These are phyloP conservation scores for Blastomyces silverae DNA, from an alignment of 2,329 filamentous ascomycete genomes.

Conservation along the genomic window DNA sequence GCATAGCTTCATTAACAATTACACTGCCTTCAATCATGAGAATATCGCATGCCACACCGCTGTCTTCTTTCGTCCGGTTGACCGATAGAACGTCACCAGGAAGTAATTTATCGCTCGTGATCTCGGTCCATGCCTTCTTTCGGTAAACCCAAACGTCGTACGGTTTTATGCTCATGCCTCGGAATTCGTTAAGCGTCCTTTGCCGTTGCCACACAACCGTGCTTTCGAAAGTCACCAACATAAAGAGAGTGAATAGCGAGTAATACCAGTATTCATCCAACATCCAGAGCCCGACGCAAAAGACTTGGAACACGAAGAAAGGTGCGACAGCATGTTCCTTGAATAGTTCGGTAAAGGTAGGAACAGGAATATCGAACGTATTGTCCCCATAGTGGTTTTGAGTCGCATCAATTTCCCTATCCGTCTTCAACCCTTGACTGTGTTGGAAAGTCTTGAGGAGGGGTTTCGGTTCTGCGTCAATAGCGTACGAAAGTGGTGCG, in stretches of 20 bases:
- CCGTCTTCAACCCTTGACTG: conserved; percentile 65
- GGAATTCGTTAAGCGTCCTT: conserved; percentile 90
- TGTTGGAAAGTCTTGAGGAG: conserved; percentile 69
- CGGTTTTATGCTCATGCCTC: conserved; percentile 98
- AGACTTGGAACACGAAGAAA: conserved; percentile 98
- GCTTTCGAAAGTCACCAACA: conserved; percentile 96
- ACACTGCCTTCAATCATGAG: conserved; percentile 87
- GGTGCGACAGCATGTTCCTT: conserved; percentile 97
- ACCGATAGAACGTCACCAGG: conserved; percentile 92
- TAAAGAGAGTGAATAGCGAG: conserved; percentile 95
- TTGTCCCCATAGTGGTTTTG: conserved; percentile 94
- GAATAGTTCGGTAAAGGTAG: conserved; percentile 91
- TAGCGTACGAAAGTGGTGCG: conserved; percentile 69
- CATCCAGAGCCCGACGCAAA: conserved; percentile 98
- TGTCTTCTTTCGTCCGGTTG: conserved; percentile 89
- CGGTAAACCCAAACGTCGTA: conserved; percentile 91
- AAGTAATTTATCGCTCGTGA: conserved; percentile 82
- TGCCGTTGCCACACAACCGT: conserved; percentile 99
- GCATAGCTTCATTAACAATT: conserved; percentile 99
- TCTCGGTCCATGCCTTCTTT: conserved; percentile 77
- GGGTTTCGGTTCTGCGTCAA: conserved; percentile 82
- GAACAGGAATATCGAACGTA: conserved; percentile 95
- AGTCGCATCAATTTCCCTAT: conserved; percentile 69
- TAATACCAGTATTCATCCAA: conserved; percentile 99
- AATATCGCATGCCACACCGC: conserved; percentile 96